Evolutionary conservation across 306 rosid genomes (phyloP).

Genomic region (Fagus crenata): DNA sequence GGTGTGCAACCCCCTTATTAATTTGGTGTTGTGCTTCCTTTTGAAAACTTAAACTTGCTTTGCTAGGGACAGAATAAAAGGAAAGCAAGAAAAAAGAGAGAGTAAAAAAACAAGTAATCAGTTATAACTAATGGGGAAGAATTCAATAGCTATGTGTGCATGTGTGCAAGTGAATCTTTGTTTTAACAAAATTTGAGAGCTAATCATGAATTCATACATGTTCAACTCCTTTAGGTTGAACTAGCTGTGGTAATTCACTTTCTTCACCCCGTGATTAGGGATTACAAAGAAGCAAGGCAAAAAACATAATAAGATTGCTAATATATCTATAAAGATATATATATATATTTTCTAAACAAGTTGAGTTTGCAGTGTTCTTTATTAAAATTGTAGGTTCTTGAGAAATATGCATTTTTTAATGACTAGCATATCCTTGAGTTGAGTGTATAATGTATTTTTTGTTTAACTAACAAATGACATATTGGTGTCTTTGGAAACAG

Average conservation of each 20-base stretch:
- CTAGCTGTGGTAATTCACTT: background rate
- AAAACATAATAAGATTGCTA: background rate
- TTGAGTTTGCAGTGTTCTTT: background rate
- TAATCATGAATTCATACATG: background rate
- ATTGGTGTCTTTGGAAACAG: background rate
- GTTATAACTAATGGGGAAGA: background rate
- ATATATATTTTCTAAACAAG: background rate
- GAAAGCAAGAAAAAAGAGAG: background rate
- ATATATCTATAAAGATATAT: background rate
- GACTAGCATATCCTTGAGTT: background rate
- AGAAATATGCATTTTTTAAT: background rate
- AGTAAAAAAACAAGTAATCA: background rate
- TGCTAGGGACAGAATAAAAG: background rate
- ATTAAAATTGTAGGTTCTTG: background rate
- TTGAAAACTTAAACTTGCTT: background rate
- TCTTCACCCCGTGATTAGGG: background rate
- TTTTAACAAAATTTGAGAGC: background rate
- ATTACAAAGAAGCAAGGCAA: background rate
- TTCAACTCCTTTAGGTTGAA: slow-evolving; percentile 1
- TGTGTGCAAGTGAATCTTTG: background rate
- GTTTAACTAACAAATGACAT: background rate
- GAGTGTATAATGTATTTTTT: background rate
- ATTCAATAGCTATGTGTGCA: background rate
- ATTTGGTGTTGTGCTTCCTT: background rate
- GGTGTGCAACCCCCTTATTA: background rate